Evolutionary conservation across 371 early-diverging fungal genomes (phyloP).

Genomic region (Actinomortierella ambigua): DNA sequence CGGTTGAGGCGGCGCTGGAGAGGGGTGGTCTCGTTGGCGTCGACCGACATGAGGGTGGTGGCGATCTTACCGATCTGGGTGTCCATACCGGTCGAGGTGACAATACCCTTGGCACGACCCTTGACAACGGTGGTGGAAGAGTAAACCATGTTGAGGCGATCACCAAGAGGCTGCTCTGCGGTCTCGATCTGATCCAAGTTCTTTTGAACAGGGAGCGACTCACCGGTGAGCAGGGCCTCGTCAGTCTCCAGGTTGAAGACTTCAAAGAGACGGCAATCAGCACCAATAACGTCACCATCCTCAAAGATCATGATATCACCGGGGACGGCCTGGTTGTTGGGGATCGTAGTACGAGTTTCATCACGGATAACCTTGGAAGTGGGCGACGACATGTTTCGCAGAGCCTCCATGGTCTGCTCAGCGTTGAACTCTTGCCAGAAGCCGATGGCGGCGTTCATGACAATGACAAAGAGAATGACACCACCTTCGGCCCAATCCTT

Average conservation of each 20-base stretch:
- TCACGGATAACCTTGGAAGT: conserved; percentile 80
- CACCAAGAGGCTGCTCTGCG: conserved; percentile 61
- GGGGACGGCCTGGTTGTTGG: conserved; percentile 78
- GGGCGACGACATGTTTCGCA: conserved; percentile 81
- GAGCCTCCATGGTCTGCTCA: conserved; percentile 87
- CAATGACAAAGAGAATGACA: conserved; percentile 73
- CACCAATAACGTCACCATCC: conserved; percentile 88
- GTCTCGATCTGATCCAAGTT: conserved; percentile 39
- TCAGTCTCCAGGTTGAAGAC: conserved; percentile 82
- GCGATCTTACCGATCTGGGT: conserved; percentile 95
- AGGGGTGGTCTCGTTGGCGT: conserved; percentile 68
- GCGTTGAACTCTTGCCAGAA: conserved; percentile 91
- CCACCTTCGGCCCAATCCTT: conserved; percentile 70
- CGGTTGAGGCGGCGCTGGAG: conserved; percentile 78
- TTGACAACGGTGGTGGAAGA: conserved; percentile 72
- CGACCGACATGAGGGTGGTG: conserved; percentile 77
- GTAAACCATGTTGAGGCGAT: conserved; percentile 77
- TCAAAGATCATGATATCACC: conserved; percentile 88
- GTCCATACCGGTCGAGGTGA: conserved; percentile 84
- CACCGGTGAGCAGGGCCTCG: conserved; percentile 88
- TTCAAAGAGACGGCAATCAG: conserved; percentile 85
- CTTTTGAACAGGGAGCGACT: conserved; percentile 78
- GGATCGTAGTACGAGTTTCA: conserved; percentile 64
- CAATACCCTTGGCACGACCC: conserved; percentile 79
- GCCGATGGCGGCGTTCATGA: conserved; percentile 81